Evolutionary conservation across 2,329 filamentous ascomycete genomes (phyloP).

Genomic region (Ophiostoma piceae): DNA sequence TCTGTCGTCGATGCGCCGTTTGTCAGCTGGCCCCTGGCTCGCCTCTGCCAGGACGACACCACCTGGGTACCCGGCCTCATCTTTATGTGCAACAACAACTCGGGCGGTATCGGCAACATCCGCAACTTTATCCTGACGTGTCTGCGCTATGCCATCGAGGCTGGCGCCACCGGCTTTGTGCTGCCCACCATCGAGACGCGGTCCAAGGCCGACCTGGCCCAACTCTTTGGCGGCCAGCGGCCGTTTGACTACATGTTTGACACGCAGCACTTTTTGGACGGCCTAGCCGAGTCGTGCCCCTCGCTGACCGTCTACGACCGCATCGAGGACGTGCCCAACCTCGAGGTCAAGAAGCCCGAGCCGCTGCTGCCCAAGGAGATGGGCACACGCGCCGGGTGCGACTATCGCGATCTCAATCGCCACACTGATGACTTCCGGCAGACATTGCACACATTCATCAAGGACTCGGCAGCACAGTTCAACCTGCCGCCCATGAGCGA

Average conservation of each 20-base stretch:
- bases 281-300: conserved; percentile 38
- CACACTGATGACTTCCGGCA: conserved; percentile 39
- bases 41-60: conserved; percentile 40
- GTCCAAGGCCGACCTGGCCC: conserved; percentile 38
- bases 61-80: conserved; percentile 40
- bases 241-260: conserved; percentile 47
- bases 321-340: conserved; percentile 37
- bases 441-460: conserved; percentile 35
- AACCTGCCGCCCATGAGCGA: conserved; percentile 25
- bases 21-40: conserved; percentile 42
- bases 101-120: conserved; percentile 48
- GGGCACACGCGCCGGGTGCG: conserved; percentile 38
- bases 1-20: conserved; percentile 40
- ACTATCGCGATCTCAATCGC: conserved; percentile 39
- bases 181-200: conserved; percentile 44
- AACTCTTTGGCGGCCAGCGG: conserved; percentile 39
- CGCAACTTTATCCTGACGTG: conserved; percentile 48
- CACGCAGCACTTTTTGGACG: conserved; percentile 40
- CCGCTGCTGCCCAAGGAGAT: conserved; percentile 41
- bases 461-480: conserved; percentile 31
- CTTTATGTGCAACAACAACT: conserved; percentile 48
- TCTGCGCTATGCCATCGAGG: conserved; percentile 45
- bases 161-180: conserved; percentile 43
- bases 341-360: conserved; percentile 34
- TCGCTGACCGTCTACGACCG: conserved; percentile 41